A percentile compares a stretch with the other conserved stretches of the same genome.
Evolutionary conservation across 805 yeast genomes (phyloP).

Genomic region (Kazachstania martiniae): DNA sequence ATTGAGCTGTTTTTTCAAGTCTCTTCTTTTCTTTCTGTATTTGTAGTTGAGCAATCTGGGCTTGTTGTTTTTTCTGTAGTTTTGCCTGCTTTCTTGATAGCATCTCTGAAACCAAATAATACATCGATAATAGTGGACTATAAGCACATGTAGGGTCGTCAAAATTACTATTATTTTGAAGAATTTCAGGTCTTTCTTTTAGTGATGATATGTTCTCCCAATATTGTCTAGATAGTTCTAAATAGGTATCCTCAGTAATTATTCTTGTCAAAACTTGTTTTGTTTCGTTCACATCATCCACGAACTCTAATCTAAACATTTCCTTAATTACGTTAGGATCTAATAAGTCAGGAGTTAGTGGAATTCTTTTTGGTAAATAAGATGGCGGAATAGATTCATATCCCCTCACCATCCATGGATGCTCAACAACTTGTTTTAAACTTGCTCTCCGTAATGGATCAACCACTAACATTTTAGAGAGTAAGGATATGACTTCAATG

Average conservation of each 20-base stretch:
- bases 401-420: constrained; percentile 93
- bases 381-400: constrained; percentile 59
- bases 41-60: constrained; percentile 8
- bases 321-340: constrained; percentile 54
- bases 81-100: constrained; percentile 55
- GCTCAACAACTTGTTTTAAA: constrained; percentile 65
- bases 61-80: constrained; percentile 17
- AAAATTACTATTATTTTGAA: constrained; percentile 6
- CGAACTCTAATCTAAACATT: constrained; percentile 72
- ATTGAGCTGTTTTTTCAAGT: constrained; percentile 3
- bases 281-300: constrained; percentile 47
- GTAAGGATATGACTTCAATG: constrained; percentile 64
- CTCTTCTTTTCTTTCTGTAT: constrained; percentile 7
- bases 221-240: constrained; percentile 18
- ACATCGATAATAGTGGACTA: constrained; percentile 82
- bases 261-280: constrained; percentile 44
- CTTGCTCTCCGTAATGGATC: constrained; percentile 75
- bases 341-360: constrained; percentile 35
- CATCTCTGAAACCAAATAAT: constrained; percentile 81
- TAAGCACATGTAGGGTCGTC: constrained; percentile 77
- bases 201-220: too few species aligned
- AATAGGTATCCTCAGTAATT: constrained; percentile 54
- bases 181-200: too few species aligned
- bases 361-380: constrained; percentile 68
- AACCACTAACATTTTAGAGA: constrained; percentile 86